Conservation (phyloP, 352 stramenopile species). For the Phytophthora cactorum region DNA sequence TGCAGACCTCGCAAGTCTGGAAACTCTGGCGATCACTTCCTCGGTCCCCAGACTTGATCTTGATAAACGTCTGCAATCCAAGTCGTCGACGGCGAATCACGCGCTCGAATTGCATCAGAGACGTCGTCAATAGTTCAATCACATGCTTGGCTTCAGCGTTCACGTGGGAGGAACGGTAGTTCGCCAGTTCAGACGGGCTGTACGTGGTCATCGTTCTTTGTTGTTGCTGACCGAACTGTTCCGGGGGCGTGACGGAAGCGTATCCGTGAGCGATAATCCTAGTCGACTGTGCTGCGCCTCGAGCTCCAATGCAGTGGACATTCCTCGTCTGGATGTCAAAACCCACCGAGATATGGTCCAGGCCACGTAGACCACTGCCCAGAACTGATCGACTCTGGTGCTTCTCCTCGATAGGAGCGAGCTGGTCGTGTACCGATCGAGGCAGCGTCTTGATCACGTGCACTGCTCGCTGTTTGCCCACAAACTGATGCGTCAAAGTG, state of each 20-base stretch:
- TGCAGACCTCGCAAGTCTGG: slow-evolving; percentile 46
- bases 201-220: slow-evolving; percentile 25
- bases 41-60: slow-evolving; percentile 27
- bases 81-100: slow-evolving; percentile 73
- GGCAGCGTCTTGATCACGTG: slow-evolving; percentile 70
- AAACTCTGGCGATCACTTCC: slow-evolving; percentile 20
- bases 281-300: slow-evolving; percentile 38
- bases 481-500: slow-evolving; percentile 52
- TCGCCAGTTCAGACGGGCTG: slow-evolving; percentile 38
- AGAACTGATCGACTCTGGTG: slow-evolving; percentile 48
- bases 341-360: slow-evolving; percentile 64
- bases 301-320: slow-evolving; percentile 35
- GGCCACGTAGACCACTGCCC: slow-evolving; percentile 34
- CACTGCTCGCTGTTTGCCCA: slow-evolving; percentile 48
- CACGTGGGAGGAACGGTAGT: slow-evolving; percentile 51
- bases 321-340: slow-evolving; percentile 58
- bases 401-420: slow-evolving; percentile 55
- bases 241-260: slow-evolving; percentile 47
- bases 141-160: slow-evolving; percentile 71
- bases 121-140: slow-evolving; percentile 60
- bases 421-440: slow-evolving; percentile 62
- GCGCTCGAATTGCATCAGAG: slow-evolving; percentile 63
- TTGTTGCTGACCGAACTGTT: slow-evolving; percentile 43
- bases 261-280: slow-evolving; percentile 68
- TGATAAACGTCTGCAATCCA: slow-evolving; percentile 71